Conservation (phyloP, 148 eudicot genomes). For the Salicornia ramosissima region DNA sequence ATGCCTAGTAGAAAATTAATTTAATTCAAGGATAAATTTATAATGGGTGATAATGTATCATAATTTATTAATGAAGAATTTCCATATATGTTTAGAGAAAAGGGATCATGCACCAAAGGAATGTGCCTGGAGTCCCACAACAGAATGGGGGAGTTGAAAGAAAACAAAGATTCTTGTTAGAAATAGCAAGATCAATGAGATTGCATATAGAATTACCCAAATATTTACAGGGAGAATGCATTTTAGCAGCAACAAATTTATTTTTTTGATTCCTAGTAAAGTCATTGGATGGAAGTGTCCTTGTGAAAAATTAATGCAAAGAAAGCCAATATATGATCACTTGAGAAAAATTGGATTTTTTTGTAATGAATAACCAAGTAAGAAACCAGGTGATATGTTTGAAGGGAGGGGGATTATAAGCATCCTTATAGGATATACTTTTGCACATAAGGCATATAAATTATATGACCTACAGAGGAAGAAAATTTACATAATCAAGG, state of each 20-base stretch:
- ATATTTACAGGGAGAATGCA: neutral
- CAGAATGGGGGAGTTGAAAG: neutral
- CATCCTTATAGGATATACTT: constrained; percentile 1
- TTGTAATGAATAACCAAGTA: neutral
- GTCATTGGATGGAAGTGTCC: neutral
- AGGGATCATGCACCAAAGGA: neutral
- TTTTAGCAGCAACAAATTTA: neutral
- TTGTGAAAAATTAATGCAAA: neutral
- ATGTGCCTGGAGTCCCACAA: neutral
- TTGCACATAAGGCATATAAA: constrained; percentile 1
- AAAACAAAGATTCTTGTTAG: neutral
- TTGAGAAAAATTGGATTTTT: neutral
- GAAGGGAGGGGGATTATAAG: neutral
- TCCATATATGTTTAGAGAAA: too few species aligned
- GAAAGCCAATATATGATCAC: neutral
- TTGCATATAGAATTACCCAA: neutral
- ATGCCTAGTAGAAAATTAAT: too few species aligned
- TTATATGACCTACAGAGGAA: too few species aligned
- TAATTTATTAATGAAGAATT: neutral
- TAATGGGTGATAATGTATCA: neutral
- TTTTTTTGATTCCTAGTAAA: neutral
- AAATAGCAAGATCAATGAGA: neutral
- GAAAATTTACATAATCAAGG: too few species aligned
- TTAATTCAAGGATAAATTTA: too few species aligned
- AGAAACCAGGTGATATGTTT: neutral